These are phyloP conservation scores for Strigomonas culicis DNA, from an alignment of 208 protist species.

Conservation along the genomic window DNA sequence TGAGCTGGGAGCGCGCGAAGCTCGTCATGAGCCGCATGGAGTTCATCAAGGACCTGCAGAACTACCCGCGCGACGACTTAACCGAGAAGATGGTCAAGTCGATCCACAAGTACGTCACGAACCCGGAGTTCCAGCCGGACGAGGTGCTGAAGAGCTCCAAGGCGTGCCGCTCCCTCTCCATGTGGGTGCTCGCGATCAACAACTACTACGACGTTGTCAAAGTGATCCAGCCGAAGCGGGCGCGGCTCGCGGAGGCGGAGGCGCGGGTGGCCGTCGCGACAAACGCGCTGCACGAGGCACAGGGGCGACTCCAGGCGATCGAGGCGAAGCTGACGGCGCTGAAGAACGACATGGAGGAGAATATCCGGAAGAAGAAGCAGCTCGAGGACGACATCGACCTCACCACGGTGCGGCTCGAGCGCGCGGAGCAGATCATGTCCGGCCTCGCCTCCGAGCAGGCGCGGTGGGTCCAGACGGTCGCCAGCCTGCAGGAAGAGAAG, in stretches of 20 bases:
- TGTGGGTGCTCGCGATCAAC: conserved; percentile 95
- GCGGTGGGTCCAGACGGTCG: conserved; percentile 74
- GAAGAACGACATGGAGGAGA: conserved; percentile 81
- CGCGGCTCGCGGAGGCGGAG: conserved; percentile 76
- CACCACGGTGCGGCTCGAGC: conserved; percentile 82
- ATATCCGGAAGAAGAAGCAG: conserved; percentile 84
- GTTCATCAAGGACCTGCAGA: conserved; percentile 92
- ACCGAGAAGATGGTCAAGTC: conserved; percentile 80
- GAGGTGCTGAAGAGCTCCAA: conserved; percentile 92
- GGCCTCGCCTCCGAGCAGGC: conserved; percentile 83
- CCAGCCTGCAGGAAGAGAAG: conserved; percentile 55
- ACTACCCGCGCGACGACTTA: conserved; percentile 92
- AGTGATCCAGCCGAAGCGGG: conserved; percentile 85
- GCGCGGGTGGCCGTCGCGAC: conserved; percentile 78
- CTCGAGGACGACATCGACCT: conserved; percentile 93
- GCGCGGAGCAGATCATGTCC: conserved; percentile 88
- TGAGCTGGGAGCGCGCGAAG: conserved; percentile 92
- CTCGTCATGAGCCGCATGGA: conserved; percentile 90
- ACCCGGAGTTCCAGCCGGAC: conserved; percentile 92
- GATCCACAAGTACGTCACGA: conserved; percentile 93
- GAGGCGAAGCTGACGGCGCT: conserved; percentile 82
- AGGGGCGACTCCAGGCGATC: conserved; percentile 66
- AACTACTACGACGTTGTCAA: conserved; percentile 94
- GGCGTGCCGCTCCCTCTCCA: conserved; percentile 93
- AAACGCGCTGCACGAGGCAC: conserved; percentile 62